Evolutionary conservation across 108 stramenopile genomes (phyloP).

Genomic region (Cylindrotheca closterium): DNA sequence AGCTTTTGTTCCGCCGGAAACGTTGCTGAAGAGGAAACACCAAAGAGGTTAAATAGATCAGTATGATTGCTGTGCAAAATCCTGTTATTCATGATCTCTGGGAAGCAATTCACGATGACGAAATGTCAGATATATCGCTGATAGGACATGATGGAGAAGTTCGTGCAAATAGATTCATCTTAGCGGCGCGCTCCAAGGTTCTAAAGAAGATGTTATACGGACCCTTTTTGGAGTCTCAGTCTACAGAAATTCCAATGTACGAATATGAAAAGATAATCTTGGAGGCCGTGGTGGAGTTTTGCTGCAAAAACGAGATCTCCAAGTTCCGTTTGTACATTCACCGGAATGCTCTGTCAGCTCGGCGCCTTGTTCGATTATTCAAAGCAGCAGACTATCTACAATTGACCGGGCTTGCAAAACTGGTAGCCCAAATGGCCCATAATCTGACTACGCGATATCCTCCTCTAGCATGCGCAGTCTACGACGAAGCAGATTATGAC

Average conservation of each 20-base stretch:
- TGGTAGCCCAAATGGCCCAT: constrained; percentile 36
- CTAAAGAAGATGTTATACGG: constrained; percentile 54
- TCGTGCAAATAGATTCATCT: constrained; percentile 42
- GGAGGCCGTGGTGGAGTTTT: constrained; percentile 53
- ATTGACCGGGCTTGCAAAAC: constrained; percentile 33
- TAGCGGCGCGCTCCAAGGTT: constrained; percentile 44
- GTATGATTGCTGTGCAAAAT: background rate
- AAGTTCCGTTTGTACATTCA: constrained; percentile 33
- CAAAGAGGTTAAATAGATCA: too few relatives aligned
- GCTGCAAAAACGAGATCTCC: constrained; percentile 46
- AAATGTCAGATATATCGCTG: constrained; percentile 48
- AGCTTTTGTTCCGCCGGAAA: too few relatives aligned
- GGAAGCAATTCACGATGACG: constrained; percentile 29
- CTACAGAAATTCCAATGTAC: constrained; percentile 27
- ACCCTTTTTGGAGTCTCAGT: constrained; percentile 16
- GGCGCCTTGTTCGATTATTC: constrained; percentile 51
- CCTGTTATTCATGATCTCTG: constrained; percentile 22
- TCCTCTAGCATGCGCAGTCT: constrained; percentile 63
- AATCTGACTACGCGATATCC: constrained; percentile 44
- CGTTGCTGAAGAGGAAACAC: too few relatives aligned
- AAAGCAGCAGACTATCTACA: constrained; percentile 51
- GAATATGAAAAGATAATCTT: constrained; percentile 32
- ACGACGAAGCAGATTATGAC: constrained; percentile 47
- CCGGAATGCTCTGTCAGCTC: constrained; percentile 36
- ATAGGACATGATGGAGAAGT: constrained; percentile 44